Evolutionary conservation across 2,329 filamentous ascomycete genomes (phyloP), one percentile per base, ranked within the genome.

Genomic region (Diaporthe vexans): DNA sequence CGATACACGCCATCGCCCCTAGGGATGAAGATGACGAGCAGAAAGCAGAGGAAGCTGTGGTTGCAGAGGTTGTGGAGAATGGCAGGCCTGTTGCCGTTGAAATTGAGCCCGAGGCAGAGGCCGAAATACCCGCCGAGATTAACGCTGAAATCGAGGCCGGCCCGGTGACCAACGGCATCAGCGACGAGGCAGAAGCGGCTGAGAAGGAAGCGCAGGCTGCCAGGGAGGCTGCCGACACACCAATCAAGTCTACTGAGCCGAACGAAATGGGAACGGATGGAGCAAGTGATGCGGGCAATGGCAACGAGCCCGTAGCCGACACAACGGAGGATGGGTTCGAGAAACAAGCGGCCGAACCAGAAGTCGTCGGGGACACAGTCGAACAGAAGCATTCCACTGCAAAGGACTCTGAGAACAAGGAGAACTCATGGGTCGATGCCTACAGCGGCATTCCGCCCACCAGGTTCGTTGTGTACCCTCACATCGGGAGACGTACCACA

Each of bases 1-100:
- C 93, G 9, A 86, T 98, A 73, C 95, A 94, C 77, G 94, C 96
- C 1, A 94, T 98, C 71, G 96, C 96, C 17, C 95, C 93, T 7
- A 91, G 96, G 48, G 95, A 97, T 76, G 95, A 95, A 29, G 91
- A 93, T 9, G 90, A 90, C 15, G 85, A 86, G 37, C 76, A 78
- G 6, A 86, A 86, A 74, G 76, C 82, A 8, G 78, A 78, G 3
- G 81, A 83, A 26, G 75, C 77, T 15, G 79, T 82, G 4, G 43
- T 76, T 17, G 81, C 77, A 37, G 79, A 80, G 57, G 77, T 79
- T 17, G 78, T 83, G 43, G 78, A 79, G 7, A 81, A 83, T 24
- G 82, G 81, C 43, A 79, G 81, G 24, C 80, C 79, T 35, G 78
- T 79, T 40, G 77, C 79, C n/a, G 73, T 78, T 2, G 78, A 78